phyloP scores from a whole-genome alignment of 1,284 basidiomycete species.

The Trichosporon sp. region DNA sequence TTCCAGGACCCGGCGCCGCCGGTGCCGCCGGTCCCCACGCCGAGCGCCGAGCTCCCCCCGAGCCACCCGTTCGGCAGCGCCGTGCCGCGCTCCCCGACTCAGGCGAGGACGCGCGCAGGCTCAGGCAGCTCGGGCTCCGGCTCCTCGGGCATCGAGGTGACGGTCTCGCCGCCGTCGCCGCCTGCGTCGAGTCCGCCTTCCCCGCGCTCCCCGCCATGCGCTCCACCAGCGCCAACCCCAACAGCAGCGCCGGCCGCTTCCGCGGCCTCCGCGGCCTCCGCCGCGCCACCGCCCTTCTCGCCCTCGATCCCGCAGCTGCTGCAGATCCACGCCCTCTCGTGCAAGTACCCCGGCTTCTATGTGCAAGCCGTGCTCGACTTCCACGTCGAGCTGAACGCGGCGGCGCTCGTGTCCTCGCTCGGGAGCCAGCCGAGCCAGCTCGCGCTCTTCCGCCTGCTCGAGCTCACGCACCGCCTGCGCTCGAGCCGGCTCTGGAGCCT shows the following conservation, averaged over 20 bases:
- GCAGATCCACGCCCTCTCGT: constrained; percentile 17
- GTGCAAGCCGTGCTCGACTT: constrained; percentile 21
- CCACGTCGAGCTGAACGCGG: constrained; percentile 21
- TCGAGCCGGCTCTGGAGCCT: constrained; percentile 15
- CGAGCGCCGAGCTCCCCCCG: not conserved
- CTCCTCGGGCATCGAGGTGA: not conserved
- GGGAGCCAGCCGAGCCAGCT: constrained; percentile 8
- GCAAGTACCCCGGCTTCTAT: constrained; percentile 22
- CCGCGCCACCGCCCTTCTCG: no score
- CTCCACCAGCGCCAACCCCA: not conserved
- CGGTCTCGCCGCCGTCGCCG: not conserved
- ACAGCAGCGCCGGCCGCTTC: not conserved
- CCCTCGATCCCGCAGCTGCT: constrained; percentile 17
- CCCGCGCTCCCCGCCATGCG: not conserved
- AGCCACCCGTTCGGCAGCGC: not conserved
- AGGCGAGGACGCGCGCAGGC: not conserved
- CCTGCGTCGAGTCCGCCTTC: not conserved
- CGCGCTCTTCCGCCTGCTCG: constrained; percentile 15
- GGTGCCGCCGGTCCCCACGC: not conserved
- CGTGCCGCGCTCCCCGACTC: not conserved
- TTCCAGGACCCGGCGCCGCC: not conserved
- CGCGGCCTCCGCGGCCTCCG: constrained; percentile 9
- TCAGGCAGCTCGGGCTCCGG: not conserved
- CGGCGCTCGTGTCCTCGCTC: constrained; percentile 11
- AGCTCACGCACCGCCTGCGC: constrained; percentile 16